Base-by-base conservation (phyloP, 331 rosid species). In the Erythrophleum ivorense region DNA sequence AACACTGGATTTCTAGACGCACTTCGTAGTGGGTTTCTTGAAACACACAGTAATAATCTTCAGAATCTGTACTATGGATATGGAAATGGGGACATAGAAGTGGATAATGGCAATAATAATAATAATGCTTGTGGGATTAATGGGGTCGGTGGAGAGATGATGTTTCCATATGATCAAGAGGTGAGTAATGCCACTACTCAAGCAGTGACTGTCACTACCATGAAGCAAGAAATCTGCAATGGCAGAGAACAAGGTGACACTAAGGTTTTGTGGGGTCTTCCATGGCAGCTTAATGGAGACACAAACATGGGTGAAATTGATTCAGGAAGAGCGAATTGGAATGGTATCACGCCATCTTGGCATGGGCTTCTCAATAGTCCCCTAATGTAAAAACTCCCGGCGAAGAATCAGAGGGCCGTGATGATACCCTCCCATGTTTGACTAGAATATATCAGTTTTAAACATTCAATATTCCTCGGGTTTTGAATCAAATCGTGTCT, bases 281-380 rank as follows among this genome's bases (percentile, higher is more conserved):
- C 98, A 9, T 91, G 97, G 98, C 98, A 94, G 77, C 53, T 84
- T 50, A 92, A 91, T 77, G 89, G 89, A 4, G 93, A 93, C 60
- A 87, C 85, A 46, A 87, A 57, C 67, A 81, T 87, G 88, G 83
- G 72, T 57, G 94, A 86, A 9, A n/a, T 84, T 78, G 97, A 89
- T 71, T 77, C 91, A 5, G 98, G 90, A 67, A 91, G 99, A 85
- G 91, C 81, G 53, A 86, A 84, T 81, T 93, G 99, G 98, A 93
- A 89, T 78, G 91, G 97, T 19, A 29, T 89, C 78, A 88, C 80
- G 14, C 40, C 97, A 19, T 83, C 95, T 21, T 96, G 98, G 98
- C 98, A 92, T 82, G 98, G 98, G 9, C 94, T 96, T 87, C 88
- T 96, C 78, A 90, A 91, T 69, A 92, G 91, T 71, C 99, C 99